These are phyloP conservation scores for Talaromyces sp. DNA, from an alignment of 2,329 filamentous ascomycete species.

Conservation along the genomic window DNA sequence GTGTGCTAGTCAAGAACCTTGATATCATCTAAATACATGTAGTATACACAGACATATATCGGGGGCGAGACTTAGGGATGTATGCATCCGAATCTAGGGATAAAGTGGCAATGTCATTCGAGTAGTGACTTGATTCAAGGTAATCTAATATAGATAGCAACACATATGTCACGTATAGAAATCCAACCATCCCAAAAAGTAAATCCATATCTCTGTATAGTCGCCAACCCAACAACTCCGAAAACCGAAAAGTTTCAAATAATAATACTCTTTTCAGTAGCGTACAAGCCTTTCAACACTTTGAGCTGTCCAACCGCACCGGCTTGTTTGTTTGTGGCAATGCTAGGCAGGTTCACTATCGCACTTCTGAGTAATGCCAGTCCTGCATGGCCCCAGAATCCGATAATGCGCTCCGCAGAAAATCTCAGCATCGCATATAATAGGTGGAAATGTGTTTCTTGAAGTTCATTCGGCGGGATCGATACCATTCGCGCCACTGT, in stretches of 20 bases:
- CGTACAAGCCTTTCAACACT: conserved; percentile 37
- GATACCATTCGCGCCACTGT: conserved; percentile 73
- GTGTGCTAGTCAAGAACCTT: background rate
- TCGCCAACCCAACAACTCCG: background rate
- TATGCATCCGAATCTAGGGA: background rate
- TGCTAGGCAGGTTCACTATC: conserved; percentile 67
- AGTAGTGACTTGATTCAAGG: background rate
- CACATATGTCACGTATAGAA: background rate
- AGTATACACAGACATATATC: no score
- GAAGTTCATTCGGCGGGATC: conserved; percentile 63
- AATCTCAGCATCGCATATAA: conserved; percentile 69
- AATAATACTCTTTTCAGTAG: conserved; percentile 36
- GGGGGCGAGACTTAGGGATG: background rate
- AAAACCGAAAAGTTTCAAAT: background rate
- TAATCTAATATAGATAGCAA: background rate
- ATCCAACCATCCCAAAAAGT: background rate
- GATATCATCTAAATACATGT: background rate
- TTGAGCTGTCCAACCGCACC: conserved; percentile 40
- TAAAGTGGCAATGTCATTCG: background rate
- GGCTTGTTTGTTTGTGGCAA: conserved; percentile 29
- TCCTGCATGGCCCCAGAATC: conserved; percentile 75
- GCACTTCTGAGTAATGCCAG: conserved; percentile 68
- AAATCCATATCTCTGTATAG: background rate
- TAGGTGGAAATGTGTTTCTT: conserved; percentile 70
- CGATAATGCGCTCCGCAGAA: conserved; percentile 71